These are phyloP conservation scores for Rhizopogon sp. DNA, from an alignment of 768 basidiomycete species.

Conservation along the genomic window DNA sequence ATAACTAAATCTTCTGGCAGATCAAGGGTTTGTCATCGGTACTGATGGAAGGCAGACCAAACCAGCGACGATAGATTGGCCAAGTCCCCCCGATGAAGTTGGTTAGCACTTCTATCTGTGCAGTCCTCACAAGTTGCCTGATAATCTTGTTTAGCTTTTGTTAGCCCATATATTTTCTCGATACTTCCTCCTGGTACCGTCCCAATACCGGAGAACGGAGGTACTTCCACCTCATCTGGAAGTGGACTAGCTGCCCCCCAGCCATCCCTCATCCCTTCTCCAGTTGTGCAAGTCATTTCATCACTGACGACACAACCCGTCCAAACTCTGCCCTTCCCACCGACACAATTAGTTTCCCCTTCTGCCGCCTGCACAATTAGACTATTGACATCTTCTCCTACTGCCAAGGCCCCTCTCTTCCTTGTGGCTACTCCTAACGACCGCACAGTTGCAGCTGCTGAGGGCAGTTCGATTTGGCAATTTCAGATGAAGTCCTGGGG, in stretches of 20 bases:
- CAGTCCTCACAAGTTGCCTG: slow-evolving; percentile 58
- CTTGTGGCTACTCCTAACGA: slow-evolving; percentile 74
- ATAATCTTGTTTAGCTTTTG: slow-evolving; percentile 44
- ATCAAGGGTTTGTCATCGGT: slow-evolving; percentile 63
- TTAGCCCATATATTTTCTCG: slow-evolving; percentile 76
- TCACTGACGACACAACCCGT: slow-evolving; percentile 57
- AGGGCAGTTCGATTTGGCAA: slow-evolving; percentile 79
- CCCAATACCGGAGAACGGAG: slow-evolving; percentile 21
- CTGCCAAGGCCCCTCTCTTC: slow-evolving; percentile 50
- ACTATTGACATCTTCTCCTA: slow-evolving; percentile 54
- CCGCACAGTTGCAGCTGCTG: slow-evolving; percentile 51
- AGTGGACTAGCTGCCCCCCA: slow-evolving; percentile 20
- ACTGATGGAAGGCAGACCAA: slow-evolving; percentile 51
- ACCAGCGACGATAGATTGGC: slow-evolving; percentile 58
- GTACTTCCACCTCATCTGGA: slow-evolving; percentile 17
- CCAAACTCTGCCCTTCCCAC: slow-evolving; percentile 63
- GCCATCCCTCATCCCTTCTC: slow-evolving; percentile 40
- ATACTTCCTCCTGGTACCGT: slow-evolving; percentile 68
- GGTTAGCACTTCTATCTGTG: slow-evolving; percentile 48
- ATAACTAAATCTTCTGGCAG: slow-evolving; percentile 31
- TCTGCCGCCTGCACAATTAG: slow-evolving; percentile 50
- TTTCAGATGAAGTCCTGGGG: slow-evolving; percentile 69
- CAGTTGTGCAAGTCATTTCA: slow-evolving; percentile 67
- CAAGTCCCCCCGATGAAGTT: slow-evolving; percentile 77
- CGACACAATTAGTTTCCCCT: slow-evolving; percentile 21